Evolutionary conservation across 169 alveolate species (phyloP).

Genomic region (Amoebophrya sp.): DNA sequence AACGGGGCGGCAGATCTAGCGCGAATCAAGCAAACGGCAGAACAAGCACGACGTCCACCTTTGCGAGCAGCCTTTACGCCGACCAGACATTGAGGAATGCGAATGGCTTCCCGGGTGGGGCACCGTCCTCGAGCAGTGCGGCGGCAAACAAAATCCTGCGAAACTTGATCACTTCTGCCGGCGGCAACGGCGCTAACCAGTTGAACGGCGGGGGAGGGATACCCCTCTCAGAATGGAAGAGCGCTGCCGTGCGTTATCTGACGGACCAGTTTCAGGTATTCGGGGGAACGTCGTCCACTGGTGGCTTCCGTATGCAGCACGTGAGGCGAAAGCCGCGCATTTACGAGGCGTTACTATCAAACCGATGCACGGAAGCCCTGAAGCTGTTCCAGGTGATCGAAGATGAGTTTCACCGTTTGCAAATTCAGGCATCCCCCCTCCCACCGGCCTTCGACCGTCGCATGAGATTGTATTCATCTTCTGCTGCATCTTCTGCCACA

Average conservation of each 20-base stretch:
- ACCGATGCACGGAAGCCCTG: background rate
- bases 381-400: background rate
- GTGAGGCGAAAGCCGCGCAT: background rate
- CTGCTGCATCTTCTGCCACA: too few relatives aligned
- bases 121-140: too few relatives aligned
- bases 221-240: background rate
- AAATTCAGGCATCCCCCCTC: background rate
- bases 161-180: too few relatives aligned
- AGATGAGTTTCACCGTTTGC: background rate
- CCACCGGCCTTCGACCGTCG: background rate
- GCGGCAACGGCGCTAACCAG: slow-evolving; percentile 13
- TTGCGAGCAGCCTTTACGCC: too few relatives aligned
- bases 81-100: too few relatives aligned
- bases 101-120: too few relatives aligned
- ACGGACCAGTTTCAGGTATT: background rate
- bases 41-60: too few relatives aligned
- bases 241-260: background rate
- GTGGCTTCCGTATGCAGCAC: background rate
- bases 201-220: background rate
- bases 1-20: too few relatives aligned
- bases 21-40: too few relatives aligned
- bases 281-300: too few relatives aligned
- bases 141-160: too few relatives aligned
- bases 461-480: background rate
- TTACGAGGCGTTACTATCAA: background rate